A percentile compares a stretch with the other conserved stretches of the same genome.
Conservation (phyloP, 345 rosid genomes). For the Clarkia xantiana region DNA sequence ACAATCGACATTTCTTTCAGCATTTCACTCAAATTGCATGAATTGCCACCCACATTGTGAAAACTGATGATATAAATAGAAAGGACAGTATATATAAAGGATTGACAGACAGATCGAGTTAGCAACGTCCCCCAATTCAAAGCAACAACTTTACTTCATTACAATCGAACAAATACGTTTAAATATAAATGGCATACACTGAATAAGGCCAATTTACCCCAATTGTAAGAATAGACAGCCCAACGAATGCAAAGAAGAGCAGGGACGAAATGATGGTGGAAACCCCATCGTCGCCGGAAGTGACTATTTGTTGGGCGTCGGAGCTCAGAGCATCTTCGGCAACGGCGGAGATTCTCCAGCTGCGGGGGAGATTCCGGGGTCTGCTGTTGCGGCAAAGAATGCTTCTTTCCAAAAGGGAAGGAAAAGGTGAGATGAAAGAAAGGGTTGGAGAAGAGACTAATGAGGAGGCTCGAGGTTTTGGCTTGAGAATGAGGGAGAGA, state of each 20-base stretch:
- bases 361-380: conserved; percentile 6
- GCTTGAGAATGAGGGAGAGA: conserved; percentile 17
- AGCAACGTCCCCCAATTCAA: no score
- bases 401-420: conserved; percentile 10
- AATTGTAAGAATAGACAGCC: conserved; percentile 53
- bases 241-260: conserved; percentile 46
- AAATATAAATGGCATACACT: no score
- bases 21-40: no score
- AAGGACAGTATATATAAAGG: background rate
- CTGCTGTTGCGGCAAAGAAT: conserved; percentile 9
- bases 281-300: conserved; percentile 31
- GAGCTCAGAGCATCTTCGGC: conserved; percentile 27
- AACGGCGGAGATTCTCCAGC: conserved; percentile 34
- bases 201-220: conserved; percentile 31
- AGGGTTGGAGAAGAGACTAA: conserved; percentile 9
- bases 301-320: conserved; percentile 25
- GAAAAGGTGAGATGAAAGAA: conserved; percentile 9
- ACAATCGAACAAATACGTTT: no score
- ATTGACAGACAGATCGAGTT: no score
- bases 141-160: no score
- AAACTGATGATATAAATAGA: no score
- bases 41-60: no score
- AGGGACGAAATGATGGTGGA: conserved; percentile 33
- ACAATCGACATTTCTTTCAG: no score
- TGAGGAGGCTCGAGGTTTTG: conserved; percentile 15